A percentile compares a stretch with the other conserved stretches of the same genome.
phyloP scores from a whole-genome alignment of 2,329 filamentous ascomycete species.

The Trichoderma sp. region DNA sequence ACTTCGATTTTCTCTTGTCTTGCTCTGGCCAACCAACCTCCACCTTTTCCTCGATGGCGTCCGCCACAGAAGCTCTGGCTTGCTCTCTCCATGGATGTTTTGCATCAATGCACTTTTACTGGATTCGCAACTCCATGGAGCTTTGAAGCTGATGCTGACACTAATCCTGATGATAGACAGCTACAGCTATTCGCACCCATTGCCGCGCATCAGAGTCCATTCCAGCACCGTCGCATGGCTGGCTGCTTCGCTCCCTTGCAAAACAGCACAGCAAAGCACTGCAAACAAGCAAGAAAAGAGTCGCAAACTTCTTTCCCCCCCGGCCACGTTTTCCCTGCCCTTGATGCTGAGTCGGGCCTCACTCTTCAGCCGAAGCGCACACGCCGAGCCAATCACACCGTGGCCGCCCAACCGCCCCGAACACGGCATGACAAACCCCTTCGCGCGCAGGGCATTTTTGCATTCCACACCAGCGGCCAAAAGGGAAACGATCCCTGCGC shows the following conservation, averaged over 20 bases:
- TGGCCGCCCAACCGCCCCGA: neutral
- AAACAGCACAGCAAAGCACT: neutral
- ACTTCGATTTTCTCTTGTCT: neutral
- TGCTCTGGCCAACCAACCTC: neutral
- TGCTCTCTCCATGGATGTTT: neutral
- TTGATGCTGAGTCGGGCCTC: constrained; percentile 15
- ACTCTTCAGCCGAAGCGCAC: constrained; percentile 21
- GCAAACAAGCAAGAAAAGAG: neutral
- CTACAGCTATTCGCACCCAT: neutral
- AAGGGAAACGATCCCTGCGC: constrained; percentile 18
- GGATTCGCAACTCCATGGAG: neutral
- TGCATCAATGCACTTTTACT: neutral
- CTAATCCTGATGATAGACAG: neutral
- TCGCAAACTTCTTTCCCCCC: neutral
- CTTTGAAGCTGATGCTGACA: neutral
- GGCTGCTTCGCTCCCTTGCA: neutral
- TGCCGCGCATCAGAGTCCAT: neutral
- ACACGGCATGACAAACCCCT: neutral
- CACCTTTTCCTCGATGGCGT: neutral
- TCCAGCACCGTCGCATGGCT: neutral
- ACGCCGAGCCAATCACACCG: constrained; percentile 14
- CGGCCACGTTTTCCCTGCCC: constrained; percentile 12
- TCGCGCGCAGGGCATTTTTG: neutral
- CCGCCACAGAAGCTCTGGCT: neutral
- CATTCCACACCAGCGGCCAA: constrained; percentile 10